Evolutionary conservation across 139 green algal genomes (phyloP).

Genomic region (Tetraselmis chui): DNA sequence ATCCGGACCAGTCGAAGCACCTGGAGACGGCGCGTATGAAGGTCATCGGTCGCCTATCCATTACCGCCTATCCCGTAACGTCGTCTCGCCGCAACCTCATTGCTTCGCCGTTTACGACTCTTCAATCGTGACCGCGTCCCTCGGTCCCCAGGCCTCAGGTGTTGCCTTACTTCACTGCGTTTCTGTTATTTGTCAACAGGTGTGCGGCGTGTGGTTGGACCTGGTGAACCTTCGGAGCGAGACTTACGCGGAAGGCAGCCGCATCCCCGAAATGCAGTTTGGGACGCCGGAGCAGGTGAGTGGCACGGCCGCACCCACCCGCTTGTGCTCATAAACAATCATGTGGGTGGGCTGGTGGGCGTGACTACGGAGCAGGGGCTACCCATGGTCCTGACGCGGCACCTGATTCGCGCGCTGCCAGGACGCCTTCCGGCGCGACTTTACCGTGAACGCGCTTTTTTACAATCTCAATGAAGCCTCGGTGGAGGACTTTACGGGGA

Average conservation of each 20-base stretch:
- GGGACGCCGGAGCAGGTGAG: constrained; percentile 71
- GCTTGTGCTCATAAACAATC: too few species aligned
- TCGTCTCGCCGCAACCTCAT: too few species aligned
- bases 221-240: constrained; percentile 95
- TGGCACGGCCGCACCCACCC: too few species aligned
- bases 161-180: too few species aligned
- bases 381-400: too few species aligned
- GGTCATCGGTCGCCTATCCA: constrained; percentile 23
- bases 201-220: constrained; percentile 81
- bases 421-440: constrained; percentile 75
- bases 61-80: constrained; percentile 1
- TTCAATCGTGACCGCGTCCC: background rate
- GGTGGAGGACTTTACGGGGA: constrained; percentile 87
- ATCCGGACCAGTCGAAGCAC: constrained; percentile 98
- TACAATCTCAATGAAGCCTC: constrained; percentile 87
- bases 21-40: constrained; percentile 93
- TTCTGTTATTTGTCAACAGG: constrained; percentile 1
- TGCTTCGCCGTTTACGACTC: too few species aligned
- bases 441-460: constrained; percentile 96
- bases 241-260: constrained; percentile 74
- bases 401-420: too few species aligned
- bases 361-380: too few species aligned
- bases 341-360: too few species aligned
- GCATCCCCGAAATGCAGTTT: constrained; percentile 87
- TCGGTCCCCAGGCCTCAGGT: background rate